Percentiles rank a stretch among this genome's conserved stretches.
Evolutionary conservation across 495 filamentous ascomycete genomes (phyloP).

Genomic region (Aspergillus kassunensis): DNA sequence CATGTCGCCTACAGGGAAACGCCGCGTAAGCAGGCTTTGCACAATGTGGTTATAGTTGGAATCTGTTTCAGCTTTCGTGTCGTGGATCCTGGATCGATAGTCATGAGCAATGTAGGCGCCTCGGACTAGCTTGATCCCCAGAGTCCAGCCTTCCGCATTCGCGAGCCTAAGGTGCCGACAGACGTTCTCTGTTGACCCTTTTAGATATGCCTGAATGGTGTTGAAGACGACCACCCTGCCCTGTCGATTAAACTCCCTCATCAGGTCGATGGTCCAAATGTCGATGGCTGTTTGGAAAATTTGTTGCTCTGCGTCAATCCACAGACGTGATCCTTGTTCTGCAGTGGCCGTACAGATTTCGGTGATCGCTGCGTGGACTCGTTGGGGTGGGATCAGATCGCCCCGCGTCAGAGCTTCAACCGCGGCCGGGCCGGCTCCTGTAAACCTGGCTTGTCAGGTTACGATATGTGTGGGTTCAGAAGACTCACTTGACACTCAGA

Average conservation of each 20-base stretch:
- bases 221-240: constrained; percentile 54
- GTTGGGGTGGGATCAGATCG: constrained; percentile 43
- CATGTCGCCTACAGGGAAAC: constrained; percentile 58
- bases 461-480: not conserved
- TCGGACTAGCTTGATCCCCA: constrained; percentile 86
- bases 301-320: constrained; percentile 83
- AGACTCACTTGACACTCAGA: constrained; percentile 64
- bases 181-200: constrained; percentile 57
- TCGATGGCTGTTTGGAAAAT: constrained; percentile 72
- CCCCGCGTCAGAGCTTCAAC: constrained; percentile 55
- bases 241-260: constrained; percentile 67
- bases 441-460: constrained; percentile 46
- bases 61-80: constrained; percentile 40
- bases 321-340: constrained; percentile 59
- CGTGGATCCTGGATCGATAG: constrained; percentile 31
- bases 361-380: constrained; percentile 58
- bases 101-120: constrained; percentile 67
- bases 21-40: constrained; percentile 58
- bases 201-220: constrained; percentile 79
- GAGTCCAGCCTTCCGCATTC: constrained; percentile 57
- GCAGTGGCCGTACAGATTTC: constrained; percentile 67
- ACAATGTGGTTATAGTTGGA: constrained; percentile 39
- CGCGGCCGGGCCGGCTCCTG: constrained; percentile 68
- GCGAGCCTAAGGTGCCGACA: constrained; percentile 59
- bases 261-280: constrained; percentile 69